phyloP scores from a whole-genome alignment of 345 rosid species.

The Bruguiera sexangula region DNA sequence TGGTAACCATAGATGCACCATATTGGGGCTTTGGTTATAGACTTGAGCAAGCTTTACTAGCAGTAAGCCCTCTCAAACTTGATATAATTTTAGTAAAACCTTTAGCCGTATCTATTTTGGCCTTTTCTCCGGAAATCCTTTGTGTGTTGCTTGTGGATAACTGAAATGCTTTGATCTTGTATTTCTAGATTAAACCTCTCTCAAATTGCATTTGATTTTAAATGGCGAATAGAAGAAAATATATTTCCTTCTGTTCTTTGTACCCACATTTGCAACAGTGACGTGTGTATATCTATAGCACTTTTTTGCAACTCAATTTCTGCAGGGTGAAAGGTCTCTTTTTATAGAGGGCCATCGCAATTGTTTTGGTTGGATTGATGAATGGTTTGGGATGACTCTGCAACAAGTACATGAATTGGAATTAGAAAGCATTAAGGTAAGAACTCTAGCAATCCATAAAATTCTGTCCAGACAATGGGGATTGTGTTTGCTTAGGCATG shows the following conservation, averaged over 20 bases:
- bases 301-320: not conserved
- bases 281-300: not conserved
- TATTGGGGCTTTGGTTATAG: slow-evolving; percentile 73
- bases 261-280: too few species aligned
- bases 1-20: slow-evolving; percentile 64
- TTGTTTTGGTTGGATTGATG: slow-evolving; percentile 68
- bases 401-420: slow-evolving; percentile 50
- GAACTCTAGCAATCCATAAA: not conserved
- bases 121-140: too few species aligned
- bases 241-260: too few species aligned
- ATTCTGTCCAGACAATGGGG: too few species aligned
- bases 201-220: too few species aligned
- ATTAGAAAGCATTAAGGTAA: slow-evolving; percentile 5
- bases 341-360: slow-evolving; percentile 56
- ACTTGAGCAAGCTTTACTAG: slow-evolving; percentile 59
- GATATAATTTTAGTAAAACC: too few species aligned
- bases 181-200: too few species aligned
- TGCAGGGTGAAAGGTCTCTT: slow-evolving; percentile 60
- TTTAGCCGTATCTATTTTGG: too few species aligned
- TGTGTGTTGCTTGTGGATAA: too few species aligned
- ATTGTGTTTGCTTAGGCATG: too few species aligned
- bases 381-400: slow-evolving; percentile 60
- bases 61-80: slow-evolving; percentile 35
- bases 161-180: too few species aligned
- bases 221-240: too few species aligned